phyloP scores from a whole-genome alignment of 805 yeast genomes.

The Candida sonorensis region DNA sequence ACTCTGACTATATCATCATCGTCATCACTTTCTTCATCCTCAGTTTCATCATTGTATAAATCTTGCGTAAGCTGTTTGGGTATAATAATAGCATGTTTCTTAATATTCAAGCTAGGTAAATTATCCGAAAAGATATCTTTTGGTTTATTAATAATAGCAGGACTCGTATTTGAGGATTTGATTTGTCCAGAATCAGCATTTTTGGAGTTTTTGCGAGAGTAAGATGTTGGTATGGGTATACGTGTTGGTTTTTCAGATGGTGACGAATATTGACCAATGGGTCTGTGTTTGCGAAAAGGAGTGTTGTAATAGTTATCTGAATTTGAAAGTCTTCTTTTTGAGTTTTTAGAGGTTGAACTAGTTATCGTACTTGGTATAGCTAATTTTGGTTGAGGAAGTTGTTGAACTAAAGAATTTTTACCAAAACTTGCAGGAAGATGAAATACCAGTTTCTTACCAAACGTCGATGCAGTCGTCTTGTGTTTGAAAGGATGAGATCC shows the following conservation, averaged over 20 bases:
- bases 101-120: not conserved
- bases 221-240: not conserved
- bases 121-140: not conserved
- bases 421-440: slow-evolving; percentile 3
- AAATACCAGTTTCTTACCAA: slow-evolving; percentile 2
- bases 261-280: not conserved
- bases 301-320: not conserved
- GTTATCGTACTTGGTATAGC: too few relatives aligned
- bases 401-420: too few relatives aligned
- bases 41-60: not conserved
- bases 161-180: too few relatives aligned
- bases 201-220: not conserved
- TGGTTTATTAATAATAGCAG: too few relatives aligned
- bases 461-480: not conserved
- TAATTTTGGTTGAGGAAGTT: too few relatives aligned
- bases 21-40: not conserved
- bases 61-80: not conserved
- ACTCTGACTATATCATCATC: not conserved
- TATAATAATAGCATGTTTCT: not conserved
- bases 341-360: too few relatives aligned
- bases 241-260: not conserved
- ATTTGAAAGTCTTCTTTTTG: too few relatives aligned
- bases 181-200: too few relatives aligned
- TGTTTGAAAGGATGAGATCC: slow-evolving; percentile 2
- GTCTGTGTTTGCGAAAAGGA: slow-evolving; percentile 1